A percentile compares a stretch with the other conserved stretches of the same genome.
phyloP scores from a whole-genome alignment of 257 asterid species.

The Solanum arcanum region DNA sequence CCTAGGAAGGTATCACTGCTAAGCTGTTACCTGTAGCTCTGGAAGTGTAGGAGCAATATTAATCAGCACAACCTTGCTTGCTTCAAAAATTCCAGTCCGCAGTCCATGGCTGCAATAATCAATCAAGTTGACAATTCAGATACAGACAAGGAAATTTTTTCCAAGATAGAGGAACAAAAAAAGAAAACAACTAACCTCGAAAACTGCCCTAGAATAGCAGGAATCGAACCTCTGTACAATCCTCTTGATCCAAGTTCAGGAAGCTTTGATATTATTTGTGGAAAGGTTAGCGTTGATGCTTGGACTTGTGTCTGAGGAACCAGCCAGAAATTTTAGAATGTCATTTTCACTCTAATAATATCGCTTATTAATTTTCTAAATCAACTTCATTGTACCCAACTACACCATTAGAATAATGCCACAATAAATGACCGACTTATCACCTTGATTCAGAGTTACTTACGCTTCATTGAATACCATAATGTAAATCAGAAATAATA shows the following conservation, averaged over 20 bases:
- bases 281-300: conserved; percentile 88
- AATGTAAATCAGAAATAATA: not conserved
- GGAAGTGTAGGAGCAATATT: conserved; percentile 90
- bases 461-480: not conserved
- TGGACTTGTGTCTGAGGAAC: conserved; percentile 79
- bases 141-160: not conserved
- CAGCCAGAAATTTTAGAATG: conserved; percentile 6
- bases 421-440: not conserved
- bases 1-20: not conserved
- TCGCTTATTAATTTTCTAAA: not conserved
- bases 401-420: not conserved
- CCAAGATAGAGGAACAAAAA: not conserved
- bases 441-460: not conserved
- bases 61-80: conserved; percentile 80
- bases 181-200: conserved; percentile 46
- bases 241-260: conserved; percentile 82
- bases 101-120: conserved; percentile 70
- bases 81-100: conserved; percentile 94
- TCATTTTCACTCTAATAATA: not conserved
- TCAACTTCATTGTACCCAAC: not conserved
- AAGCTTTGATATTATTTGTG: conserved; percentile 76
- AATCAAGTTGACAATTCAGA: not conserved
- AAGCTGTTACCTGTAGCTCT: conserved; percentile 67
- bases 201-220: conserved; percentile 94
- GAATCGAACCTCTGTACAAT: conserved; percentile 86